Conservation (phyloP, 2,329 filamentous ascomycete species). For the Cordyceps farinosa region DNA sequence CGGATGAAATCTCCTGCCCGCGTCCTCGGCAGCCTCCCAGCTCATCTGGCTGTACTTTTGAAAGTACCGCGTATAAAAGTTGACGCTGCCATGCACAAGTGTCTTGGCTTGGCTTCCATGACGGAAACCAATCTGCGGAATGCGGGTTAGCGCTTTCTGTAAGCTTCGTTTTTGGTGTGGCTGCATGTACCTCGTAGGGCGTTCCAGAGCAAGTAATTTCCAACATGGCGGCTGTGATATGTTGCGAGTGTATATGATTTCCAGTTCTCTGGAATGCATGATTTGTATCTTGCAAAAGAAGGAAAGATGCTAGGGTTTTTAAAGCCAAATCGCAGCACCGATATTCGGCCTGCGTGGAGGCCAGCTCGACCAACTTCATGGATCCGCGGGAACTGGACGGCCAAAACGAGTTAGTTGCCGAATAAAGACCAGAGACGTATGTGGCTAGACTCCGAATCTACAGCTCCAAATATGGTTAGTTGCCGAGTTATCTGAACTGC, state of each 20-base stretch:
- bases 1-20: not conserved
- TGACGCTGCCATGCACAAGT: constrained; percentile 5
- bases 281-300: not conserved
- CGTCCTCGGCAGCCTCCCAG: not conserved
- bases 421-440: too few relatives aligned
- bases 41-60: constrained; percentile 4
- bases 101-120: constrained; percentile 4
- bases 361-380: not conserved
- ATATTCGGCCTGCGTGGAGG: not conserved
- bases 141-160: not conserved
- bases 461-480: not conserved
- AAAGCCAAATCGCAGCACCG: too few relatives aligned
- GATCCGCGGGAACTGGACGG: not conserved
- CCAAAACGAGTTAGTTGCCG: not conserved
- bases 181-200: constrained; percentile 11
- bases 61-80: constrained; percentile 7
- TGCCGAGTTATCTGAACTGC: not conserved
- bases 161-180: not conserved
- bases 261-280: too few relatives aligned
- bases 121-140: constrained; percentile 3
- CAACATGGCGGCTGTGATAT: not conserved
- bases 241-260: too few relatives aligned
- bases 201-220: constrained; percentile 3
- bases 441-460: not conserved
- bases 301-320: too few relatives aligned